These are phyloP conservation scores for Xanthoconium purpureum DNA, from an alignment of 768 basidiomycete genomes.

Conservation along the genomic window DNA sequence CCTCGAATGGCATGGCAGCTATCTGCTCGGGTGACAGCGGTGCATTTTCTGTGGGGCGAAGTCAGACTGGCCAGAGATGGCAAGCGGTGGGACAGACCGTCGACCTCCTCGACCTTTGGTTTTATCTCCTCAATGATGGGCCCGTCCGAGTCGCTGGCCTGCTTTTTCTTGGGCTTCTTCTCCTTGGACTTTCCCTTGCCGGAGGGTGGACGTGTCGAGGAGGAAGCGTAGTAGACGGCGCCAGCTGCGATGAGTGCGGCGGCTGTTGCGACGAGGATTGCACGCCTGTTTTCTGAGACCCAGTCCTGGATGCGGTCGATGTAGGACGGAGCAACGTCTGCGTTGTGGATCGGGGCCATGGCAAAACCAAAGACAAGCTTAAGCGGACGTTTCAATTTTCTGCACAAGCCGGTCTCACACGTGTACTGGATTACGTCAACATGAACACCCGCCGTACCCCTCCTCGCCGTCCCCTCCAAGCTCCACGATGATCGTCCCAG, in stretches of 20 bases:
- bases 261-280: conserved; percentile 68
- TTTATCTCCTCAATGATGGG: conserved; percentile 79
- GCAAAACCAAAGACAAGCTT: background rate
- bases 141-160: conserved; percentile 56
- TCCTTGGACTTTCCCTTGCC: conserved; percentile 50
- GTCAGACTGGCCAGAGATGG: background rate
- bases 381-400: conserved; percentile 4
- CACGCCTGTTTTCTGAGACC: conserved; percentile 75
- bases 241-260: conserved; percentile 69
- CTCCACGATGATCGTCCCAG: conserved; percentile 38
- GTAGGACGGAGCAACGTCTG: conserved; percentile 28
- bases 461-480: conserved; percentile 3
- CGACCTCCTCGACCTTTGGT: conserved; percentile 39
- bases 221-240: conserved; percentile 69
- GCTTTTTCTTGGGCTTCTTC: conserved; percentile 49
- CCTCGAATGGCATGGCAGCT: conserved; percentile 57
- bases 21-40: conserved; percentile 55
- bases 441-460: conserved; percentile 31
- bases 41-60: conserved; percentile 35
- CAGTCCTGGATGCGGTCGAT: conserved; percentile 66
- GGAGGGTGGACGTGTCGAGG: conserved; percentile 27
- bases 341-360: conserved; percentile 19
- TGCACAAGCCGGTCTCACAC: background rate
- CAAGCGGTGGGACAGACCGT: conserved; percentile 25
- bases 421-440: conserved; percentile 31